Base-by-base conservation (phyloP, 305 asterid species). In the Plantago rigida region DNA sequence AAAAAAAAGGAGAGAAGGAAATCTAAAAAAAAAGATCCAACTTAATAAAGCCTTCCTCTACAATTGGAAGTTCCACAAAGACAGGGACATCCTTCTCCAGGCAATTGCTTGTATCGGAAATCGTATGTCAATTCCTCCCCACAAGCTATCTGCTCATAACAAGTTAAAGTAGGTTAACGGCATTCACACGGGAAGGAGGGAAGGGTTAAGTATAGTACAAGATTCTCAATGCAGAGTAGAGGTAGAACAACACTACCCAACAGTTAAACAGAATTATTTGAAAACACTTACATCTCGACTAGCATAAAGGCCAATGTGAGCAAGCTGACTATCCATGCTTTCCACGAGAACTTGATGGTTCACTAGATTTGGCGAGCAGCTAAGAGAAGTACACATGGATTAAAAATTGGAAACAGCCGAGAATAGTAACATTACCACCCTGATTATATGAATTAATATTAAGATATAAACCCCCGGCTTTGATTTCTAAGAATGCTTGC, bases 261-360 rank as follows among this genome's bases (percentile, higher is more conserved):
- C 46, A 41, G 46, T 41, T 9, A 1, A 41, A 41, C 9, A 1
- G 46, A 9, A 41, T 41, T 41, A 41, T 41, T 9, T 41, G 46
- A 41, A 39, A 41, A 41, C 46, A 7, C 96, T 79, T 81, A 93
- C 99, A 73, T 93, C 99, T 71, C 96, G 86, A 73, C 81, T 74
- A 34, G 99, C 90, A 62, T 79, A 93, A 76, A 93, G 80, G 62
- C 97, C 97, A 54, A 93, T 69, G 62, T 81, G 99, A 1, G 99
- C 85, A 14, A 85, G 88, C 75, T 80, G 88, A 76, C 84, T 78
- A 59, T 93, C 97, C 96, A 89, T 89, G 84, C 93, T 89, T 66
- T 89, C 99, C 51, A 93, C 85, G 29, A 93, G 84, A 78, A 89
- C 99, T 87, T 89, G 99, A 76, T 87, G 94, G 67, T 85, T 87